Base-by-base conservation (phyloP, 768 basidiomycete species). In the Suillus luteus region DNA sequence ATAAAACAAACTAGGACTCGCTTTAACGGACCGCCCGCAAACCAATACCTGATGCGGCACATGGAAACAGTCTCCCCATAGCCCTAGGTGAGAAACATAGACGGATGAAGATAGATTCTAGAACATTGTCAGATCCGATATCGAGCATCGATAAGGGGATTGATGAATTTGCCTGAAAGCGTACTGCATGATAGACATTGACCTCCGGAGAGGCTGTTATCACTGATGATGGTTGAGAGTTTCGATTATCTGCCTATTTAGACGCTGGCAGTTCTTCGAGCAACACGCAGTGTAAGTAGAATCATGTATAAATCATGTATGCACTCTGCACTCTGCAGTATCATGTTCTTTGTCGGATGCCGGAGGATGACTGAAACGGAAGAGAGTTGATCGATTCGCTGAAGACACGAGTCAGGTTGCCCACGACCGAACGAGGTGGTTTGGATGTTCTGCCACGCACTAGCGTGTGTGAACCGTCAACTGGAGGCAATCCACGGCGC, bases 391-490 rank as follows among this genome's bases (percentile, higher is more conserved):
- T 54, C 22, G 5, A 22, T 48, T 48, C 22, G 33, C 33, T 35
- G 33, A 35, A 35, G 46, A 9, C 15, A 33, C 17, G 2, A 12
- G 31, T 54, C 14, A 52, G 9, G 52, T n/a, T 54, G 33, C 52
- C 10, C 19, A 54, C 52, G 33, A 33, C 52, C 52, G 37, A 57
- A 57, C 37, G 24, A 38, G 37, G 22, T 9, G 27, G 15, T 17
- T 22, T 55, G 33, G 33, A 55, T 55, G 22, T 37, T 38, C 52
- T 37, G 24, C 40, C 57, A 58, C 40, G 17, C 17, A 19, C 37
- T 27, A 27, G 54, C 10, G 37, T 62, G 61, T 65, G 73, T 54
- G 62, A 66, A 67, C 63, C 59, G n/a, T n/a, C n/a, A 69, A 70
- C 65, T 67, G 64, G 17, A 37, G 59, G 51, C 61, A 48, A 67